These are phyloP conservation scores for Inonotus obliquus DNA, from an alignment of 1,284 basidiomycete genomes.

Conservation along the genomic window DNA sequence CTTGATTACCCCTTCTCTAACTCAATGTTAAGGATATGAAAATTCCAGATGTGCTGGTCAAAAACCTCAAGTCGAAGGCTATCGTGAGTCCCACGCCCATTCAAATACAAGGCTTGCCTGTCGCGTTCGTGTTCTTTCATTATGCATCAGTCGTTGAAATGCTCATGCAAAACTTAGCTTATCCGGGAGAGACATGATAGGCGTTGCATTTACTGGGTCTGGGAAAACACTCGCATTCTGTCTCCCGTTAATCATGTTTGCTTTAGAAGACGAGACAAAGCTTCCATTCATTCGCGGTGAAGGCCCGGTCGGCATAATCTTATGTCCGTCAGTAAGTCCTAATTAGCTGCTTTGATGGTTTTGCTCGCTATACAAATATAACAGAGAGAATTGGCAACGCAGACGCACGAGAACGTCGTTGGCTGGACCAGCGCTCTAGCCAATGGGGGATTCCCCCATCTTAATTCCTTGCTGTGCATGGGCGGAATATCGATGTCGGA, in stretches of 20 bases:
- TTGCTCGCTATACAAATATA: background rate
- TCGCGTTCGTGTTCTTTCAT: constrained; percentile 57
- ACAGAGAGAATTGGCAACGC: constrained; percentile 81
- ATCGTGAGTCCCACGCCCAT: constrained; percentile 92
- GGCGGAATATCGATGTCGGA: constrained; percentile 98
- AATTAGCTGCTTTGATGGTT: background rate
- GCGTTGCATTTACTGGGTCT: constrained; percentile 92
- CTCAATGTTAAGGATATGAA: constrained; percentile 83
- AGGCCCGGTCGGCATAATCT: constrained; percentile 91
- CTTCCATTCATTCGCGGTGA: constrained; percentile 89
- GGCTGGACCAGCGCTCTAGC: constrained; percentile 81
- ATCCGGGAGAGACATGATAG: constrained; percentile 88
- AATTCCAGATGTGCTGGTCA: constrained; percentile 80
- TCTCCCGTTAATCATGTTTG: constrained; percentile 91
- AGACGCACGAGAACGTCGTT: constrained; percentile 93
- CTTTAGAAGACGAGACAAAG: constrained; percentile 89
- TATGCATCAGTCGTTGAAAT: background rate
- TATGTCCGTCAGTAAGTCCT: constrained; percentile 75
- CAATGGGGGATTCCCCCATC: constrained; percentile 80
- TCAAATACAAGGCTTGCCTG: constrained; percentile 95
- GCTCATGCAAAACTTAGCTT: constrained; percentile 47
- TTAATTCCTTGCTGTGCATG: constrained; percentile 90
- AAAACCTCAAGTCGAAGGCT: constrained; percentile 79
- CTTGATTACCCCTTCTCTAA: constrained; percentile 6
- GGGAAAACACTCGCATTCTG: constrained; percentile 92